Evolutionary conservation across 2,329 filamentous ascomycete species (phyloP), one percentile per base, ranked within the genome.

Genomic region (Diaporthe humulicola): DNA sequence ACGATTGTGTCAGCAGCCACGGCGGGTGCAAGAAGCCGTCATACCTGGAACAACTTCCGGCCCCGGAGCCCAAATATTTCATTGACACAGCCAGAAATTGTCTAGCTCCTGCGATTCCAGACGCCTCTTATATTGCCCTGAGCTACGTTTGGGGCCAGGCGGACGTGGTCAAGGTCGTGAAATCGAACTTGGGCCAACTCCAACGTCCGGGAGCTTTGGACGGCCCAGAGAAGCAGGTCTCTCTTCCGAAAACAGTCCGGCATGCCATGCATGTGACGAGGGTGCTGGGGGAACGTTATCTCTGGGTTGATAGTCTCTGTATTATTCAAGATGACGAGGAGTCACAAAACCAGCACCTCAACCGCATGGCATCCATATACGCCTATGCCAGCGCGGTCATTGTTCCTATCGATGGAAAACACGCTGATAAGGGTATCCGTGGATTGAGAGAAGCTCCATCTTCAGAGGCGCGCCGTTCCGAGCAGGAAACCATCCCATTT

Each of bases 281-380:
- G 19, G 9, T 25, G 3, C 17, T 73, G 50, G 71, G 71, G 9
- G 71, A 73, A 38, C 60, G 71, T 28, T 73, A 73, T 48, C 50
- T 73, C 8, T 73, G 71, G 71, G 60, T 50, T 7, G 71, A 73
- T 17, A 56, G 48, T 17, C 45, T 73, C 22, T 73, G 71, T 28
- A 66, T 73, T 30, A 48, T 69, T 8, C 58, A 48, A 19, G 60
- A 64, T 6, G 60, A 73, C 38, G 45, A 66, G 17, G 19, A 45
- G 25, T 36, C 52, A 12, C 52, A 67, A 30, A 64, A 50, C 28
- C 28, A 36, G 2, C 30, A 73, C 19, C 38, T 73, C 9, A 50
- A 57, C n/a, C 22, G 28, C 17, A 73, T 73, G 71, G 60, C 42
- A 30, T 61, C 58, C 1, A 73, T 73, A 3, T 73, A 69, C 33